A percentile compares a stretch with the other conserved stretches of the same genome.
Conservation (phyloP, 2,329 filamentous ascomycete species). For the Fusarium abutilonis region DNA sequence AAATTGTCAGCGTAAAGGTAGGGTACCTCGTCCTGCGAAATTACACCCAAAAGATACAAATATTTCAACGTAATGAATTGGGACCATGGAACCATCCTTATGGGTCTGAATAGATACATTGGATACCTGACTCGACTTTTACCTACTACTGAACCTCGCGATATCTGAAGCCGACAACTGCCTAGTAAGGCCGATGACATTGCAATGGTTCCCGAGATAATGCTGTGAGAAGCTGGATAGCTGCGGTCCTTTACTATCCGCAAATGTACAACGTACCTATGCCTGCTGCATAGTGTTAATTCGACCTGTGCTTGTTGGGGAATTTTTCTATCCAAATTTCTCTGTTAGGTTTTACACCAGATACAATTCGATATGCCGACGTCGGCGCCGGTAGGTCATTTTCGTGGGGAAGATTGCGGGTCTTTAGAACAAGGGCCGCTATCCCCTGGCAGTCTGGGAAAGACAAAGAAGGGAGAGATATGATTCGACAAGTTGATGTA, state of each 20-base stretch:
- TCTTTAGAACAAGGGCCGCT: slow-evolving; percentile 34
- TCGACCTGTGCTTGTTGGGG: background rate
- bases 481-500: slow-evolving; percentile 21
- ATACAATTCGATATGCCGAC: slow-evolving; percentile 37
- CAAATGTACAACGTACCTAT: background rate
- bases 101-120: slow-evolving; percentile 18
- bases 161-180: background rate
- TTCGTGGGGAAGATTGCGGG: slow-evolving; percentile 29
- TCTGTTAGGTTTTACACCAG: slow-evolving; percentile 7
- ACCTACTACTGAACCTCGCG: background rate
- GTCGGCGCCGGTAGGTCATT: slow-evolving; percentile 35
- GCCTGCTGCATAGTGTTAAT: slow-evolving; percentile 1
- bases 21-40: slow-evolving; percentile 23
- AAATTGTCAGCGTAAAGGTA: slow-evolving; percentile 43
- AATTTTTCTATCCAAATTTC: slow-evolving; percentile 15
- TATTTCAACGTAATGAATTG: slow-evolving; percentile 7
- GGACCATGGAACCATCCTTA: slow-evolving; percentile 9
- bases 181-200: background rate
- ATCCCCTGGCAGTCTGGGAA: slow-evolving; percentile 5
- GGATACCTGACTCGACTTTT: slow-evolving; percentile 9
- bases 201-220: background rate
- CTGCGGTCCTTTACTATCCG: slow-evolving; percentile 13
- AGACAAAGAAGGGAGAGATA: background rate
- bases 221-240: slow-evolving; percentile 10
- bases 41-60: slow-evolving; percentile 22